A percentile compares a stretch with the other conserved stretches of the same genome.
Evolutionary conservation across 345 rosid genomes (phyloP).

Genomic region (Lepidium africanum): DNA sequence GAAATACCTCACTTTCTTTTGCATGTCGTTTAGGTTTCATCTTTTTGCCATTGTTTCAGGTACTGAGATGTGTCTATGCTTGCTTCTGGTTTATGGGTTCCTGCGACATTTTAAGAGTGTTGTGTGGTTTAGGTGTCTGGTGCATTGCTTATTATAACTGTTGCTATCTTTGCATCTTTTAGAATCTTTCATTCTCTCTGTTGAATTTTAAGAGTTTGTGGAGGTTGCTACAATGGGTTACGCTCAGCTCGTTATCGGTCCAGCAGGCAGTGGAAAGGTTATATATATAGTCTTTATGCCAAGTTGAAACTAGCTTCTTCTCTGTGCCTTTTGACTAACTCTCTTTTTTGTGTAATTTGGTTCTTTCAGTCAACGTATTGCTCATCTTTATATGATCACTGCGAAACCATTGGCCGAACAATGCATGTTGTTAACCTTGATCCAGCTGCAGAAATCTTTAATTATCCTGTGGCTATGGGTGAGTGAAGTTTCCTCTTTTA

Average conservation of each 20-base stretch:
- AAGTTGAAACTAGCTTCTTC: neutral
- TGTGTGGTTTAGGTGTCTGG: slow-evolving; percentile 73
- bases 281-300: neutral
- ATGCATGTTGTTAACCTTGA: slow-evolving; percentile 73
- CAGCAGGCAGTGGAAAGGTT: slow-evolving; percentile 93
- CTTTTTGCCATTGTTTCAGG: slow-evolving; percentile 12
- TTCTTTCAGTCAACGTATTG: slow-evolving; percentile 77
- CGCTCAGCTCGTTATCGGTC: slow-evolving; percentile 77
- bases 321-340: neutral
- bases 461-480: slow-evolving; percentile 93
- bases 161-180: slow-evolving; percentile 57
- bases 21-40: neutral
- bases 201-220: slow-evolving; percentile 18
- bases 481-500: slow-evolving; percentile 11
- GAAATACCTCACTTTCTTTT: neutral
- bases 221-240: slow-evolving; percentile 50
- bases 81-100: slow-evolving; percentile 44
- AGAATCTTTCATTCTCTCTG: slow-evolving; percentile 48
- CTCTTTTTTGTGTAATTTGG: neutral
- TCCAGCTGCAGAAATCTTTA: slow-evolving; percentile 88
- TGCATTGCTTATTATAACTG: slow-evolving; percentile 68
- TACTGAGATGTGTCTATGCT: slow-evolving; percentile 21
- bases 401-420: slow-evolving; percentile 57
- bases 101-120: slow-evolving; percentile 40
- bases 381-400: slow-evolving; percentile 62